phyloP scores from a whole-genome alignment of 768 basidiomycete genomes.

The Strobilomyces dryophilus region DNA sequence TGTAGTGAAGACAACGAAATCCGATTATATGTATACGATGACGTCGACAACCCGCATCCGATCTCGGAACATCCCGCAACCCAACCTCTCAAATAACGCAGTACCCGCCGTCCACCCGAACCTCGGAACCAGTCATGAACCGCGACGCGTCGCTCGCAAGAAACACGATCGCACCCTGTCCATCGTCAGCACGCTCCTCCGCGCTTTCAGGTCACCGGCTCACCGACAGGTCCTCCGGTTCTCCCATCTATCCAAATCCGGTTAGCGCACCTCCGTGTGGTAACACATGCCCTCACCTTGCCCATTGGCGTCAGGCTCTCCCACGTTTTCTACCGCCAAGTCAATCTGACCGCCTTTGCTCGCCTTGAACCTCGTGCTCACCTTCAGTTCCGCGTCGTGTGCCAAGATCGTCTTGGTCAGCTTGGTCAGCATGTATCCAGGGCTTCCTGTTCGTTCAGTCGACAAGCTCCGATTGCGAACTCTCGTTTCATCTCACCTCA shows the following conservation, averaged over 20 bases:
- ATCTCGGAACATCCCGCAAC: constrained; percentile 11
- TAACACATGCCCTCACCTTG: constrained; percentile 42
- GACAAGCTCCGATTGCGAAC: neutral
- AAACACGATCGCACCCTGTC: constrained; percentile 82
- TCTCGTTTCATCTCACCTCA: constrained; percentile 45
- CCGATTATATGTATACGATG: constrained; percentile 10
- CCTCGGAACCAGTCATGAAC: constrained; percentile 85
- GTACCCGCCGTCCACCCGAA: constrained; percentile 89
- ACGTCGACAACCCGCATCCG: constrained; percentile 20
- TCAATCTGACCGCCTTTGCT: neutral
- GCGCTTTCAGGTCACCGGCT: constrained; percentile 15
- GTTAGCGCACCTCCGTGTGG: constrained; percentile 16
- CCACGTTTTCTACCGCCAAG: constrained; percentile 65
- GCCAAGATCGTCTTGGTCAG: constrained; percentile 81
- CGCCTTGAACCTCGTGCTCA: constrained; percentile 22
- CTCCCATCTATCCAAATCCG: constrained; percentile 61
- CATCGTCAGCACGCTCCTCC: neutral
- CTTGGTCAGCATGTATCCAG: constrained; percentile 93
- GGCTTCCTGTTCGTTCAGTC: constrained; percentile 40
- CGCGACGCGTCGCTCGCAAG: constrained; percentile 85
- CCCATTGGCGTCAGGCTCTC: constrained; percentile 84
- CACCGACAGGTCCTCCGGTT: constrained; percentile 88
- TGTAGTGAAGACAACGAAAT: neutral
- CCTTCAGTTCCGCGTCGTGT: constrained; percentile 71
- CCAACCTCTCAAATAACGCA: constrained; percentile 47